Conservation (phyloP, 139 green algal species). For the Raphidocelis subcapitata region DNA sequence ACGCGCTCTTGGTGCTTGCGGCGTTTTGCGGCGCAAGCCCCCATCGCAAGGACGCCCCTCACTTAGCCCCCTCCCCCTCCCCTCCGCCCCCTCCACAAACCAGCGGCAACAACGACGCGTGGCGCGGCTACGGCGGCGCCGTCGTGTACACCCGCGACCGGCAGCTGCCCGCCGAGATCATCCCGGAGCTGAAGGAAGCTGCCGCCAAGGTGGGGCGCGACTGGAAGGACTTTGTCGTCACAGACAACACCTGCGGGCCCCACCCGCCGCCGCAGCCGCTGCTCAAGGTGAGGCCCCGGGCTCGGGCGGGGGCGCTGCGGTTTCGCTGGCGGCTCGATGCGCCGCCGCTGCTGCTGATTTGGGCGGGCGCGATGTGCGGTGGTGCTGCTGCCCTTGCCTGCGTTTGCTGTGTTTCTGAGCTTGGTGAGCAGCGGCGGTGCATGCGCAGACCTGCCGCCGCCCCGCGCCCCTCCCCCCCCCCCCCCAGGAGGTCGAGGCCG, state of each 20-base stretch:
- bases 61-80: no score
- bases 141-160: conserved; percentile 55
- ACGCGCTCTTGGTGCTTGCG: no score
- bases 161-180: conserved; percentile 44
- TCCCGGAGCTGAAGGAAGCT: conserved; percentile 24
- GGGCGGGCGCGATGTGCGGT: neutral
- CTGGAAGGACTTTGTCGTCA: conserved; percentile 72
- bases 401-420: neutral
- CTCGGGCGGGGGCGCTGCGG: neutral
- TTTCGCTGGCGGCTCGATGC: no score
- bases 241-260: conserved; percentile 82
- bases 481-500: neutral
- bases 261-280: conserved; percentile 42
- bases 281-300: conserved; percentile 10
- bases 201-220: conserved; percentile 21
- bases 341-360: no score
- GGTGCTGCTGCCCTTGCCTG: neutral
- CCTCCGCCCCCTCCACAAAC: no score
- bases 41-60: no score
- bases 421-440: neutral
- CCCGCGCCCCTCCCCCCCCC: no score
- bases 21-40: no score
- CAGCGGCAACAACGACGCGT: conserved; percentile 84
- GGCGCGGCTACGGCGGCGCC: conserved; percentile 85
- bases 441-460: neutral